These are phyloP conservation scores for Tylopilus rubrobrunneus DNA, from an alignment of 768 basidiomycete species.

Conservation along the genomic window DNA sequence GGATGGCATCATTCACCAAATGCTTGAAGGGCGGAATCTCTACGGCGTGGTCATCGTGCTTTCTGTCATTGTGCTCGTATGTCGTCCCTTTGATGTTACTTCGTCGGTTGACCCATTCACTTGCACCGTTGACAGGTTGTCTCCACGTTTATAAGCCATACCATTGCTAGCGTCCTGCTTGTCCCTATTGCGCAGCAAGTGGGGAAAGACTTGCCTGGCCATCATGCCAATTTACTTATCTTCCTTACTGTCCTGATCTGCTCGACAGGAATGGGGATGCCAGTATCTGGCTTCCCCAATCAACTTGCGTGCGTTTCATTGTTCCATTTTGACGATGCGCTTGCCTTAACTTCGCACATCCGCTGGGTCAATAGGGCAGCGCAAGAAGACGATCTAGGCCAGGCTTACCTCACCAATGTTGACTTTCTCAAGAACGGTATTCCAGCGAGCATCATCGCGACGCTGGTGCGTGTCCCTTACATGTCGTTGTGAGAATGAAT, in stretches of 20 bases:
- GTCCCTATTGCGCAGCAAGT: conserved; percentile 94
- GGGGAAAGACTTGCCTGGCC: conserved; percentile 65
- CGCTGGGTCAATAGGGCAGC: conserved; percentile 56
- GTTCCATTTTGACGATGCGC: neutral
- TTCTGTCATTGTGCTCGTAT: conserved; percentile 64
- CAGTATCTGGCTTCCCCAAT: conserved; percentile 98
- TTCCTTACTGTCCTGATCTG: conserved; percentile 93
- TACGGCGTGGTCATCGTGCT: conserved; percentile 72
- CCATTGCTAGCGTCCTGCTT: conserved; percentile 93
- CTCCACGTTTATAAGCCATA: conserved; percentile 96
- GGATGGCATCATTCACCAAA: conserved; percentile 54
- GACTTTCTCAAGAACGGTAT: conserved; percentile 95
- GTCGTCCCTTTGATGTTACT: conserved; percentile 17
- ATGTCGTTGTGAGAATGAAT: too few relatives aligned
- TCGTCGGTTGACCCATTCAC: neutral
- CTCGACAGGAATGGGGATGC: conserved; percentile 97
- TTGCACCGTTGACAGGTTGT: conserved; percentile 48
- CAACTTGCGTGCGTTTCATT: conserved; percentile 76
- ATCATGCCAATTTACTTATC: conserved; percentile 79
- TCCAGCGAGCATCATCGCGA: conserved; percentile 89
- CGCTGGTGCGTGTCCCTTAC: conserved; percentile 50
- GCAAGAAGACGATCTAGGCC: conserved; percentile 92
- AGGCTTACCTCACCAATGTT: conserved; percentile 75
- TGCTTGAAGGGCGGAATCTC: conserved; percentile 59
- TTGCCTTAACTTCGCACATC: neutral